These are phyloP conservation scores for Macrotyloma uniflorum DNA, from an alignment of 306 rosid genomes.

Conservation along the genomic window DNA sequence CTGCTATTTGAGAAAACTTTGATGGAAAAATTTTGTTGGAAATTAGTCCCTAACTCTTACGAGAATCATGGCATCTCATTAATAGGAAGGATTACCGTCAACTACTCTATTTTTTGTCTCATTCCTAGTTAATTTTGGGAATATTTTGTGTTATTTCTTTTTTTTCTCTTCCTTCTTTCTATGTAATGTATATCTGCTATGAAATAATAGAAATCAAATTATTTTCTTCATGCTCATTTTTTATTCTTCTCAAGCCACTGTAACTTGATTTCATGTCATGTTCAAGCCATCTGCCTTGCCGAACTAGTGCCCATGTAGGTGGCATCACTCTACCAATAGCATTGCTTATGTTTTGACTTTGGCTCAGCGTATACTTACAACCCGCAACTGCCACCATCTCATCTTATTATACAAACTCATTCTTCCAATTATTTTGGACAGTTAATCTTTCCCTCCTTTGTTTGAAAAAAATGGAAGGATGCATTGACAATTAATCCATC, in stretches of 20 bases:
- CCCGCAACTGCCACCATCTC: background rate
- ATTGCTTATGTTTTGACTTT: background rate
- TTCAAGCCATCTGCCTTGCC: background rate
- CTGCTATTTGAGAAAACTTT: background rate
- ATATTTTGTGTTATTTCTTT: background rate
- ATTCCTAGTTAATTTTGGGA: background rate
- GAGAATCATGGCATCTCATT: background rate
- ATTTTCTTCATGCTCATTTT: background rate
- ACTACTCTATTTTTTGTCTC: background rate
- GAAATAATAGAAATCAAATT: background rate
- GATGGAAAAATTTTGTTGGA: background rate
- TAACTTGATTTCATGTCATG: background rate
- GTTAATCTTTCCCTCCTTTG: background rate
- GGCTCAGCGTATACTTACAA: background rate
- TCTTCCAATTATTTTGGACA: background rate
- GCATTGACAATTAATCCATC: too few relatives aligned
- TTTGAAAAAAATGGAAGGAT: background rate
- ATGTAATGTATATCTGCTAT: background rate
- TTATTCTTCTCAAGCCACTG: background rate
- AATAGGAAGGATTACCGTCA: background rate
- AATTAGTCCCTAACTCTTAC: background rate
- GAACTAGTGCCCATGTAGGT: background rate
- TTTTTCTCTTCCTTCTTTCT: background rate
- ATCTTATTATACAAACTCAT: background rate
- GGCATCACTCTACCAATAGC: background rate